These are phyloP conservation scores for Hyparrhenia diplandra DNA, from an alignment of 176 grass and related monocot species.

Conservation along the genomic window DNA sequence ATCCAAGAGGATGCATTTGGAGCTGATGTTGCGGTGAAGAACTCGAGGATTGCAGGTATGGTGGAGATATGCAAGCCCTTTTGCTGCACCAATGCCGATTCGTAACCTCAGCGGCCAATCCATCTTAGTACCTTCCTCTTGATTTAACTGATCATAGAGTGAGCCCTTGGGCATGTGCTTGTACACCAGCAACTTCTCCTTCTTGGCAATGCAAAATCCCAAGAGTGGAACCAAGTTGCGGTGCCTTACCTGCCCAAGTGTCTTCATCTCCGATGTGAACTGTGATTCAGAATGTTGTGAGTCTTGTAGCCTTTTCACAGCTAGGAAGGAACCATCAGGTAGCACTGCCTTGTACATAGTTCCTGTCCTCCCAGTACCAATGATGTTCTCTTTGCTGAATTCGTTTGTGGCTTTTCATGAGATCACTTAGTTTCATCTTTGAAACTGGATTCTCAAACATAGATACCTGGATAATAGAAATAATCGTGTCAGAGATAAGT, in stretches of 20 bases:
- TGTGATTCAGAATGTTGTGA: constrained; percentile 82
- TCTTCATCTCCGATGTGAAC: constrained; percentile 85
- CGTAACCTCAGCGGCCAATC: constrained; percentile 75
- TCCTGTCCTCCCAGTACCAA: constrained; percentile 66
- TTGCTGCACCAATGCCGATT: constrained; percentile 73
- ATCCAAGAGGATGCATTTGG: constrained; percentile 85
- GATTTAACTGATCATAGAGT: constrained; percentile 70
- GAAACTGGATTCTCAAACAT: constrained; percentile 89
- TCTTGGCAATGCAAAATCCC: constrained; percentile 78
- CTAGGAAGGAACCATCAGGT: constrained; percentile 71
- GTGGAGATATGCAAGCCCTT: constrained; percentile 84
- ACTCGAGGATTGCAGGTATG: constrained; percentile 88
- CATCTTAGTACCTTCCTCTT: constrained; percentile 28
- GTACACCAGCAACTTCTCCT: constrained; percentile 81
- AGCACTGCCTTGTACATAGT: constrained; percentile 83
- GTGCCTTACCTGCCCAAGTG: constrained; percentile 74
- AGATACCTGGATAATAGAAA: constrained; percentile 59
- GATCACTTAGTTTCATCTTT: constrained; percentile 88
- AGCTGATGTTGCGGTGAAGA: constrained; percentile 91
- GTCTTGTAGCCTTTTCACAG: constrained; percentile 82
- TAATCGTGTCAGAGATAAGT: background rate
- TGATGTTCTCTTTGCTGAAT: constrained; percentile 77
- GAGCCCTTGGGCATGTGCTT: constrained; percentile 73
- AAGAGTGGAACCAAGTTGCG: constrained; percentile 79
- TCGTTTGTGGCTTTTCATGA: constrained; percentile 87